Evolutionary conservation across 768 basidiomycete genomes (phyloP).

Genomic region (Russula vinacea): DNA sequence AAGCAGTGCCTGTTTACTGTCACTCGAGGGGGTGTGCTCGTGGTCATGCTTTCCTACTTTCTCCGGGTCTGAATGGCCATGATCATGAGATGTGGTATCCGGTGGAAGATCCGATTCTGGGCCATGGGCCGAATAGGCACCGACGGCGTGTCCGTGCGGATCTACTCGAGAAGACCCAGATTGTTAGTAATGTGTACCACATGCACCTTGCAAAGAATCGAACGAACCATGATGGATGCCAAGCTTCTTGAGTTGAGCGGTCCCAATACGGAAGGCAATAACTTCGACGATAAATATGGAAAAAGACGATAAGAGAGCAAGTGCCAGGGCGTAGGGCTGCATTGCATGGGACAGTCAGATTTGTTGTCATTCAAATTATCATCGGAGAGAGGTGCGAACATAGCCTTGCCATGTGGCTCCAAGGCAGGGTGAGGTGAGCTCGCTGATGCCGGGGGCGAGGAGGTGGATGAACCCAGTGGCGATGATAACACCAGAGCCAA

Average conservation of each 20-base stretch:
- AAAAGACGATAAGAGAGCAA: constrained; percentile 81
- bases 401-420: constrained; percentile 67
- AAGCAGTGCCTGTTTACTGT: constrained; percentile 37
- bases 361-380: not conserved
- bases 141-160: constrained; percentile 61
- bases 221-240: constrained; percentile 60
- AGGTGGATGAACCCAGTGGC: constrained; percentile 25
- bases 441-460: constrained; percentile 68
- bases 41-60: constrained; percentile 18
- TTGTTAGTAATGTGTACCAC: not conserved
- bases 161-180: constrained; percentile 41
- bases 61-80: not conserved
- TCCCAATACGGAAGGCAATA: constrained; percentile 84
- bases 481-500: constrained; percentile 25
- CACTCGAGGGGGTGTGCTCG: too few relatives aligned
- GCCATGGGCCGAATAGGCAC: constrained; percentile 65
- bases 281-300: constrained; percentile 81
- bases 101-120: constrained; percentile 45
- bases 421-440: constrained; percentile 68
- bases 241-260: constrained; percentile 59
- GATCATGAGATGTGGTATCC: not conserved
- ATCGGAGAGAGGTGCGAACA: constrained; percentile 46
- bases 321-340: constrained; percentile 78
- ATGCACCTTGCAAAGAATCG: not conserved
- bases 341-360: not conserved